phyloP scores from a whole-genome alignment of 2,329 filamentous ascomycete species.

The Exophiala aquamarina region DNA sequence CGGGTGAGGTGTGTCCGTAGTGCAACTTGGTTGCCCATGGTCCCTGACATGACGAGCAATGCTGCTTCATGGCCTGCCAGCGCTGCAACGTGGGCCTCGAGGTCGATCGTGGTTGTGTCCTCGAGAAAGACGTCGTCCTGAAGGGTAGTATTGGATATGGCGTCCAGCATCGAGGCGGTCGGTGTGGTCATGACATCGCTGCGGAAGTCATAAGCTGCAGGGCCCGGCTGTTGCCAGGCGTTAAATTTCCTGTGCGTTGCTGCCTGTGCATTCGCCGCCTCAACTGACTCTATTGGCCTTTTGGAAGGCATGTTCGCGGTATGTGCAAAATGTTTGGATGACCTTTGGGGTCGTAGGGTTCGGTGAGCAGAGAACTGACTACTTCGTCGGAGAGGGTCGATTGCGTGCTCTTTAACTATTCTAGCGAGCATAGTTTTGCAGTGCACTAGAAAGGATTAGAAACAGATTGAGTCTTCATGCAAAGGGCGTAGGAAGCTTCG shows the following conservation, averaged over 20 bases:
- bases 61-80: slow-evolving; percentile 74
- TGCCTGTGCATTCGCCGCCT: slow-evolving; percentile 6
- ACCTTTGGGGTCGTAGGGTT: no score
- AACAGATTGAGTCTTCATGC: no score
- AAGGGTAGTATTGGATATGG: slow-evolving; percentile 72
- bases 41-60: slow-evolving; percentile 82
- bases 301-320: no score
- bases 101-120: slow-evolving; percentile 72
- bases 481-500: no score
- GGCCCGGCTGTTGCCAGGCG: slow-evolving; percentile 26
- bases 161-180: slow-evolving; percentile 76
- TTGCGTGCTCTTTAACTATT: no score
- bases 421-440: no score
- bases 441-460: no score
- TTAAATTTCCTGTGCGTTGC: slow-evolving; percentile 12
- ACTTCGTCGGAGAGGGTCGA: no score
- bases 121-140: slow-evolving; percentile 82
- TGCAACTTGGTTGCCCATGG: slow-evolving; percentile 90
- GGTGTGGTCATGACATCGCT: slow-evolving; percentile 71
- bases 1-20: slow-evolving; percentile 74
- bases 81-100: slow-evolving; percentile 72
- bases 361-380: no score
- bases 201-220: slow-evolving; percentile 30
- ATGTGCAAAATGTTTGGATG: no score
- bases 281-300: neutral